Base-by-base conservation (phyloP, 2,329 filamentous ascomycete species). In the Xylariaceae sp. region DNA sequence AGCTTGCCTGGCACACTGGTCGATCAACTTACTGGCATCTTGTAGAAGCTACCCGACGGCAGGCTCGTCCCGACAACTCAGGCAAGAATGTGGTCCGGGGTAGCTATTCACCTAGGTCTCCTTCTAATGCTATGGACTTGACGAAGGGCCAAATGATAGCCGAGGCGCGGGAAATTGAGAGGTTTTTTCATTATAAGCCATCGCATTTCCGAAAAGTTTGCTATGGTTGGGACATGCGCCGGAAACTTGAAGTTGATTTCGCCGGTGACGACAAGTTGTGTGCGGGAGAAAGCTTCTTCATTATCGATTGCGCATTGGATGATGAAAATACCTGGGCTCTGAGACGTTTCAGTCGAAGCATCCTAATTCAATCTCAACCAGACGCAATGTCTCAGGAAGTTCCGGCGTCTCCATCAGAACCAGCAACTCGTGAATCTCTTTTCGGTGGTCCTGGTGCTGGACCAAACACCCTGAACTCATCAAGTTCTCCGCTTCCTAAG, bases 161-260 rank as follows among this genome's bases (percentile, higher is more conserved):
- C 1, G 91, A 96, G 68, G 90, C 89, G 1, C 80, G 80, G 46
- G 89, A 95, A 68, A 90, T 96, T 50, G 88, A 95, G 62, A 81
- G 79, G 40, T 95, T 88, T 61, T 70, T 95, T 16, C 76, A 75
- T 0, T 84, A 87, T 62, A 85, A 83, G 61, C 92, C 92, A 3
- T 80, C 83, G 39, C 83, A 95, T 62, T 95, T 95, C 68, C 84
- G 86, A 19, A 86, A 85, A 63, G 76, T 83, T 1, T 97, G 88
- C 65, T 75, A 87, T 54, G 87, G 88, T 2, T 97, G 94, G 92
- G 89, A 97, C 65, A 97, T 97, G 92, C 84, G 84, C 49, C 83
- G 91, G 56, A 84, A 77, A 57, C 74, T 97, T 2, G 87, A 94
- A 63, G 89, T 96, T 2, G 94, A 99, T 67, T 97, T 96, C 71